These are phyloP conservation scores for Calonectria pseudoreteaudii DNA, from an alignment of 2,329 filamentous ascomycete species.

Conservation along the genomic window DNA sequence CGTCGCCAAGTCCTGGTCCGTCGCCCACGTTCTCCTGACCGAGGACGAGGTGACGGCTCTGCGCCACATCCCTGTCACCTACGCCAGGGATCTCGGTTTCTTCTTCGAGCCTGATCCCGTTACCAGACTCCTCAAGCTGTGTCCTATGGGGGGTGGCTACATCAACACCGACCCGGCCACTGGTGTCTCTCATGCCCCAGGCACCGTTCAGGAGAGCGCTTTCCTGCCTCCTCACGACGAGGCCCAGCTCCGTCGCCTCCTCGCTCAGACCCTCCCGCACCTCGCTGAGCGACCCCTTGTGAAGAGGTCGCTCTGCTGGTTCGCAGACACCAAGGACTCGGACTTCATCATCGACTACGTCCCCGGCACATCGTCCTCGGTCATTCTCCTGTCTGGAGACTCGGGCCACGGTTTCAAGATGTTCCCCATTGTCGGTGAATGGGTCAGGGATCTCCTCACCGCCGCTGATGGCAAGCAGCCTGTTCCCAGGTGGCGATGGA, in stretches of 20 bases:
- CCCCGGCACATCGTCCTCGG: conserved; percentile 56
- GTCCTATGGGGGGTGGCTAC: conserved; percentile 69
- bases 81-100: conserved; percentile 72
- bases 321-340: conserved; percentile 70
- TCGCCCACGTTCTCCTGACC: conserved; percentile 69
- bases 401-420: conserved; percentile 74
- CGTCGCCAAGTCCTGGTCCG: conserved; percentile 68
- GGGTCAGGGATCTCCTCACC: conserved; percentile 61
- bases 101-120: conserved; percentile 73
- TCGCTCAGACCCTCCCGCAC: conserved; percentile 63
- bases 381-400: conserved; percentile 67
- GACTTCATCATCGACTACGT: conserved; percentile 72
- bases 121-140: conserved; percentile 70
- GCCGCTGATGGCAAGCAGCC: conserved; percentile 53
- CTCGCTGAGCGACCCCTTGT: conserved; percentile 68
- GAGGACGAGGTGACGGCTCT: conserved; percentile 65
- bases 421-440: conserved; percentile 69
- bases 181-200: conserved; percentile 54
- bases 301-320: conserved; percentile 70
- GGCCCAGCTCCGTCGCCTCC: conserved; percentile 59
- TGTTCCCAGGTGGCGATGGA: conserved; percentile 65
- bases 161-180: conserved; percentile 52
- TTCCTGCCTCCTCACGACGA: conserved; percentile 68
- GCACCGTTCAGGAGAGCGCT: conserved; percentile 47
- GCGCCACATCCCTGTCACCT: conserved; percentile 69